Percentiles rank a stretch among this genome's conserved stretches.
Conservation (phyloP, 352 stramenopile species). For the Aphanomyces euteiches region DNA sequence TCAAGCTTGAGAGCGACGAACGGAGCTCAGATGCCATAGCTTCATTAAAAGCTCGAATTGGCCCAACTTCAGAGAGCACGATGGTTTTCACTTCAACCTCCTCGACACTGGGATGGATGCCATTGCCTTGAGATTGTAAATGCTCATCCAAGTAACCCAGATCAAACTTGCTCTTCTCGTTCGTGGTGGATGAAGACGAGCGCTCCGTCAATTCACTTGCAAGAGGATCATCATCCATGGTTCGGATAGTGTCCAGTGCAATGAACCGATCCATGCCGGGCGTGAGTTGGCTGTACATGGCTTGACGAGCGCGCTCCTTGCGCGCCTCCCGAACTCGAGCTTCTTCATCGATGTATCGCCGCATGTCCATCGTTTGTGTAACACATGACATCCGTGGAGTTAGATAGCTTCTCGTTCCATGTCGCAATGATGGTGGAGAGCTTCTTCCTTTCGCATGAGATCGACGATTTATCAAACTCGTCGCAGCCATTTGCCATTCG, state of each 20-base stretch:
- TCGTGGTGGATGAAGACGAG: too few species aligned
- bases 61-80: too few species aligned
- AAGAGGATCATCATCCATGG: neutral
- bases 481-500: neutral
- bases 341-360: neutral
- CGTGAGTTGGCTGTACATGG: conserved; percentile 12
- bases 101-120: too few species aligned
- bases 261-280: conserved; percentile 18
- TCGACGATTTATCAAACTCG: neutral
- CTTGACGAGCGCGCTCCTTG: neutral
- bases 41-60: too few species aligned
- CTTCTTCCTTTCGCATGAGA: neutral
- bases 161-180: neutral
- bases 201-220: too few species aligned
- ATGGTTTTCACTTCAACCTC: too few species aligned
- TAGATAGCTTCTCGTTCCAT: neutral
- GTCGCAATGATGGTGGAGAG: neutral
- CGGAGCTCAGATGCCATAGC: too few species aligned
- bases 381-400: neutral
- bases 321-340: neutral
- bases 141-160: conserved; percentile 21
- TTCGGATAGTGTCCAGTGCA: neutral
- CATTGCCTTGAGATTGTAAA: neutral
- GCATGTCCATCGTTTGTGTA: neutral
- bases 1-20: too few species aligned